Conservation (phyloP, 331 rosid genomes). For the Erythrophleum ivorense region DNA sequence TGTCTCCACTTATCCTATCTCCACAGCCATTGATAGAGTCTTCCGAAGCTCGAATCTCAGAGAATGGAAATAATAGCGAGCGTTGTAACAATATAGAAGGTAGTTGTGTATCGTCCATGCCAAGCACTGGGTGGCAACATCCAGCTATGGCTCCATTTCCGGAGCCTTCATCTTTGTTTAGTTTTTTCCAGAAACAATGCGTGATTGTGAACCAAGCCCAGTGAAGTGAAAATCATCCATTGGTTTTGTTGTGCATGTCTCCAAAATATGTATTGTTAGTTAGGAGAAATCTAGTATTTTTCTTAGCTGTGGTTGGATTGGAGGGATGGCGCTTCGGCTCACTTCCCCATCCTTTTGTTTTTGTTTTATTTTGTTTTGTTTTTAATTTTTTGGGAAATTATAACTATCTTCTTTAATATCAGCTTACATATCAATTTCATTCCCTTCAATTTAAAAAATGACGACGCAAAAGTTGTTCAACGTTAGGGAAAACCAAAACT, state of each 20-base stretch:
- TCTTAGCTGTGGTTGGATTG: background rate
- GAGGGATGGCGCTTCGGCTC: constrained; percentile 24
- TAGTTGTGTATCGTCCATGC: constrained; percentile 14
- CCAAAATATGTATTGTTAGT: background rate
- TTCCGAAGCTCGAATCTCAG: constrained; percentile 20
- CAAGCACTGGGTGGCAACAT: constrained; percentile 57
- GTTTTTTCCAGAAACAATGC: constrained; percentile 68
- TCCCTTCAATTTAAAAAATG: constrained; percentile 1
- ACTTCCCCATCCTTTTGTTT: background rate
- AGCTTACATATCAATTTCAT: constrained; percentile 7
- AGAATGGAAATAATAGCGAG: background rate
- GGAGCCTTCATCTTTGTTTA: constrained; percentile 58
- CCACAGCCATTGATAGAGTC: constrained; percentile 47
- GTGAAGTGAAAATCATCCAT: constrained; percentile 36
- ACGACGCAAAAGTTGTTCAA: background rate
- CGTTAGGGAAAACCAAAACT: background rate
- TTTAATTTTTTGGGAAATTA: background rate
- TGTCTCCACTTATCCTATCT: constrained; percentile 66
- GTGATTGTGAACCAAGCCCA: constrained; percentile 50
- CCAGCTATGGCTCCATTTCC: constrained; percentile 57
- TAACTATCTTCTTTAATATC: background rate
- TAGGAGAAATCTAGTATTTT: background rate
- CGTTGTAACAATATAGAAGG: background rate
- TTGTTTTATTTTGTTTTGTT: too few species aligned
- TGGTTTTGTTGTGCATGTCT: background rate